phyloP scores from a whole-genome alignment of 805 yeast species.

The Pachysolen tannophilus region DNA sequence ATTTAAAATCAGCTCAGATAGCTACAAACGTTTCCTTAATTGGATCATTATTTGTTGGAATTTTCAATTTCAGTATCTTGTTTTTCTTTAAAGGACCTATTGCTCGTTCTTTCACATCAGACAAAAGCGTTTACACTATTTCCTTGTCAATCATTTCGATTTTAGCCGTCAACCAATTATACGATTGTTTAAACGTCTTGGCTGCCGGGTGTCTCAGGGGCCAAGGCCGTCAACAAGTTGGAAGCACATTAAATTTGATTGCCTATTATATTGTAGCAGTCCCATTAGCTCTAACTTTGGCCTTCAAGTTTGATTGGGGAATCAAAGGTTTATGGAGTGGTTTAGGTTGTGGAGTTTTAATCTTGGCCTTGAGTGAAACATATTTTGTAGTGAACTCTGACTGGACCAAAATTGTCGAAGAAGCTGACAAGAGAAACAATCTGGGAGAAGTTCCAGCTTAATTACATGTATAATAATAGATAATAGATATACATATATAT shows the following conservation, averaged over 20 bases:
- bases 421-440: slow-evolving; percentile 20
- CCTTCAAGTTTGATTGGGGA: slow-evolving; percentile 29
- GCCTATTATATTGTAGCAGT: slow-evolving; percentile 41
- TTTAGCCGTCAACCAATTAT: slow-evolving; percentile 43
- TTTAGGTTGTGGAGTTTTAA: slow-evolving; percentile 32
- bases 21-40: slow-evolving; percentile 21
- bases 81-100: background rate
- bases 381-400: slow-evolving; percentile 35
- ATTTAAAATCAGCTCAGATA: slow-evolving; percentile 20
- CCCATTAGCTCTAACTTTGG: slow-evolving; percentile 37
- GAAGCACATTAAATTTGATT: slow-evolving; percentile 37
- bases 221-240: slow-evolving; percentile 47
- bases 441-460: no score
- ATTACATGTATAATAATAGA: no score
- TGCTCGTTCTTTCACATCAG: background rate
- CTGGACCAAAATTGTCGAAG: slow-evolving; percentile 44
- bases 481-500: no score
- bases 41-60: slow-evolving; percentile 16
- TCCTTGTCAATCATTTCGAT: slow-evolving; percentile 30
- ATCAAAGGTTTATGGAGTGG: slow-evolving; percentile 44
- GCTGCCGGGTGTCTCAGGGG: slow-evolving; percentile 43
- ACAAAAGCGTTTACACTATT: background rate
- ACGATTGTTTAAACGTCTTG: slow-evolving; percentile 37
- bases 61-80: slow-evolving; percentile 12
- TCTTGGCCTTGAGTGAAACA: slow-evolving; percentile 31